Evolutionary conservation across 2,329 filamentous ascomycete species (phyloP), one percentile per base, ranked within the genome.

Genomic region (Cryphonectria japonica): DNA sequence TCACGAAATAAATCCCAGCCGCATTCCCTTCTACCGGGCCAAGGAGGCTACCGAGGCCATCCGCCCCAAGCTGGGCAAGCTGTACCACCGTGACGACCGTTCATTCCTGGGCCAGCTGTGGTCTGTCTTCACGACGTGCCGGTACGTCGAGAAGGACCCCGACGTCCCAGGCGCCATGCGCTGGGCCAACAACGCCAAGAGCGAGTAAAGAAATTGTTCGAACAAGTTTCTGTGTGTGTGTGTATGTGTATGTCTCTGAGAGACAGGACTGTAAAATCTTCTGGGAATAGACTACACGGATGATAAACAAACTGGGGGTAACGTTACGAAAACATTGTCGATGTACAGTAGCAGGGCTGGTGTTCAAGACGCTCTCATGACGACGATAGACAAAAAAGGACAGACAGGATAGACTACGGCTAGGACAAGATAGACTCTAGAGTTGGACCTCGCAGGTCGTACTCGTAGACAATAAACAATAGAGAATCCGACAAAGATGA

Each of bases 21-120:
- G 81, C 50, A 89, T 89, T 62, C 88, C 88, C 19, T 89, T 89
- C 78, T 90, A 90, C 81, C 82, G 88, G 75, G 87, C 87, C 32
- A 84, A 86, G 72, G 85, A 88, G 76, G 87, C 87, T n/a, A 88
- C 87, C 13, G 81, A 84, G 70, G 85, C 87, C 52, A 87, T 90
- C 77, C 83, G 82, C 76, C 83, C 84, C 13, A 79, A 89, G n/a
- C 83, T 90, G 26, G 87, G 87, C 9, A 81, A 85, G 41, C 80
- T 85, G 68, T 90, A 90, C 79, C 82, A 82, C 76, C 77, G 79
- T 11, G 85, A 86, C 64, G 77, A 81, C 16, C 76, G 80, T 66
- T 81, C 80, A 34, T 86, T 86, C 76, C 74, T 85, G 69, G 80
- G 81, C 66, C 81, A 82, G 68, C 79, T 86, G 63, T 85, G 83